A percentile compares a stretch with the other conserved stretches of the same genome.
phyloP scores from a whole-genome alignment of 2,329 filamentous ascomycete genomes.

The Xylaria hypoxylon region DNA sequence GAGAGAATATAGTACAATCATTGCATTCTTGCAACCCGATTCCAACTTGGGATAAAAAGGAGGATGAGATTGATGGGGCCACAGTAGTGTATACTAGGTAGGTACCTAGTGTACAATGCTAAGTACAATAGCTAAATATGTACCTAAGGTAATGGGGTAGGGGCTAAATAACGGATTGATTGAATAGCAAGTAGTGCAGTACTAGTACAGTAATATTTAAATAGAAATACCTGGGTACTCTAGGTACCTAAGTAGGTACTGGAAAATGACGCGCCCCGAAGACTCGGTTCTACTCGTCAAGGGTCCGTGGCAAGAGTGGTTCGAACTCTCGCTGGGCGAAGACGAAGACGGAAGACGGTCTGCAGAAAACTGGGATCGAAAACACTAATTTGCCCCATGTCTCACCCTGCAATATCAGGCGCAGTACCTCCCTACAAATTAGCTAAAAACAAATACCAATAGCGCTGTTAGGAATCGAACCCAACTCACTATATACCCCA shows the following conservation, averaged over 20 bases:
- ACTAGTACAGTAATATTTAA: slow-evolving; percentile 14
- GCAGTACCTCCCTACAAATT: too few species aligned
- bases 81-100: not conserved
- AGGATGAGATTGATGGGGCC: not conserved
- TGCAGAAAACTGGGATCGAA: slow-evolving; percentile 1
- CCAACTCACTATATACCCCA: too few species aligned
- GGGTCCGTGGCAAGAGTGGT: slow-evolving; percentile 18
- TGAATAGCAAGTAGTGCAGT: not conserved
- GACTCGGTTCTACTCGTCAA: slow-evolving; percentile 31
- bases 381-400: slow-evolving; percentile 29
- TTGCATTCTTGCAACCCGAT: not conserved
- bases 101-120: too few species aligned
- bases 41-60: not conserved
- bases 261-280: slow-evolving; percentile 16
- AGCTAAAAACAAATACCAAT: too few species aligned
- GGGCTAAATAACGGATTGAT: not conserved
- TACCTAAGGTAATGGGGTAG: not conserved
- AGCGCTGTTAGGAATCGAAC: too few species aligned
- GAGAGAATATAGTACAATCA: too few species aligned
- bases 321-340: slow-evolving; percentile 23
- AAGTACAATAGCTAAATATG: too few species aligned
- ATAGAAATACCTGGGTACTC: too few species aligned
- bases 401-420: not conserved
- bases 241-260: too few species aligned
- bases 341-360: not conserved